Evolutionary conservation across 768 basidiomycete genomes (phyloP), one percentile per base, ranked within the genome.

Genomic region (Termitomyces bulborhizus): DNA sequence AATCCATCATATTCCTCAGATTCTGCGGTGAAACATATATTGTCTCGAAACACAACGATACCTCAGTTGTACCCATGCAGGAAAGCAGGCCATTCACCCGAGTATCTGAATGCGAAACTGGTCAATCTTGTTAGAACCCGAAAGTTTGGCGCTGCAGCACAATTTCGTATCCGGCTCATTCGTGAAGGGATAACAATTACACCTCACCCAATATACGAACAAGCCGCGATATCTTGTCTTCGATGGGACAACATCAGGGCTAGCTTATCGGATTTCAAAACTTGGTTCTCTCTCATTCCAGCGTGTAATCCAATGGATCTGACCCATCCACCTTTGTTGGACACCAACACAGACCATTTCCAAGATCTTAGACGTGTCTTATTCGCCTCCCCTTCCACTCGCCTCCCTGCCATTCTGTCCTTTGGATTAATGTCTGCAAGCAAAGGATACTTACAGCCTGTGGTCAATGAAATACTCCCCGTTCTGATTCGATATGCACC

Each of bases 261-360:
- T 9, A 50, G 48, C 31, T 9, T 62, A 6, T 15, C 34, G 16
- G 41, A 54, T 13, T 61, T 65, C 39, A 36, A 54, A 3, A 32
- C 46, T 1, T 66, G 64, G 64, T 60, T 63, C 31, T 59, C 52
- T 18, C 61, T 65, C 15, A 50, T 65, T n/a, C 65, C 63, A 13
- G 27, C 48, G 16, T 27, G 47, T 40, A 29, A 32, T 54, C 57
- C 26, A 41, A 45, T 44, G 49, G 37, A 45, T 9, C 42, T 2
- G 37, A 31, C 18, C 32, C 49, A 16, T 46, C 45, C 0, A 24
- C 34, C 29, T 16, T 26, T 44, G 21, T 40, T 29, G 27, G 49
- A 51, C 15, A 44, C 31, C 15, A 24, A 46, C 24, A 37, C 45
- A 16, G 43, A 55, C 5, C 46, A 57, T 21, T 53, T 63, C 39